These are phyloP conservation scores for Lactarius tabidus DNA, from an alignment of 768 basidiomycete genomes.

Conservation along the genomic window DNA sequence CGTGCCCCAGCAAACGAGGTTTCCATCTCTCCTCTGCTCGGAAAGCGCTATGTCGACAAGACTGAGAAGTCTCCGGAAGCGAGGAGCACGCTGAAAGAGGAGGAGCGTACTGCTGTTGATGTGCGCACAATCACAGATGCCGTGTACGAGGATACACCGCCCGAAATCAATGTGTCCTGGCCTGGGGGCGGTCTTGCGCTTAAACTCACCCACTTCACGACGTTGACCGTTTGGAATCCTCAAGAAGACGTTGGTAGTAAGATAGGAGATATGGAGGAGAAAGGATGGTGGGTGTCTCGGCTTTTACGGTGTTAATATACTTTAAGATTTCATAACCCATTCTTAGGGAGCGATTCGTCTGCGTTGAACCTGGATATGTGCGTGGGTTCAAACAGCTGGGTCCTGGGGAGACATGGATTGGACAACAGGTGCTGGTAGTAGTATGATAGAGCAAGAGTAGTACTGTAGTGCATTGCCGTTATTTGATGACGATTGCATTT, in stretches of 20 bases:
- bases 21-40: slow-evolving; percentile 60
- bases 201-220: slow-evolving; percentile 53
- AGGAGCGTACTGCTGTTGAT: slow-evolving; percentile 59
- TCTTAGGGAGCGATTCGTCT: slow-evolving; percentile 75
- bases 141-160: slow-evolving; percentile 65
- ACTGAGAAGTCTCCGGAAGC: slow-evolving; percentile 54
- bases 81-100: slow-evolving; percentile 47
- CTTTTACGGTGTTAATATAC: not conserved
- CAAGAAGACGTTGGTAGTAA: slow-evolving; percentile 59
- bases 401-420: slow-evolving; percentile 69
- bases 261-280: slow-evolving; percentile 86
- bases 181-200: slow-evolving; percentile 52
- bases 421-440: slow-evolving; percentile 64
- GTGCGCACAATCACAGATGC: slow-evolving; percentile 67
- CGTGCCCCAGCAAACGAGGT: slow-evolving; percentile 56
- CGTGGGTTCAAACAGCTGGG: slow-evolving; percentile 61
- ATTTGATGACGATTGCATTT: not conserved
- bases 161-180: slow-evolving; percentile 58
- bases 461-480: not conserved
- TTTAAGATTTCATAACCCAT: not conserved
- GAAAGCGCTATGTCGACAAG: slow-evolving; percentile 76
- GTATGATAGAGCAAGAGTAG: slow-evolving; percentile 18
- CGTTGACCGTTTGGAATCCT: slow-evolving; percentile 96
- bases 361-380: slow-evolving; percentile 89
- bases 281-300: slow-evolving; percentile 63